Base-by-base conservation (phyloP, 2,329 filamentous ascomycete genomes). In the Stagonosporopsis cucurbitacearum region DNA sequence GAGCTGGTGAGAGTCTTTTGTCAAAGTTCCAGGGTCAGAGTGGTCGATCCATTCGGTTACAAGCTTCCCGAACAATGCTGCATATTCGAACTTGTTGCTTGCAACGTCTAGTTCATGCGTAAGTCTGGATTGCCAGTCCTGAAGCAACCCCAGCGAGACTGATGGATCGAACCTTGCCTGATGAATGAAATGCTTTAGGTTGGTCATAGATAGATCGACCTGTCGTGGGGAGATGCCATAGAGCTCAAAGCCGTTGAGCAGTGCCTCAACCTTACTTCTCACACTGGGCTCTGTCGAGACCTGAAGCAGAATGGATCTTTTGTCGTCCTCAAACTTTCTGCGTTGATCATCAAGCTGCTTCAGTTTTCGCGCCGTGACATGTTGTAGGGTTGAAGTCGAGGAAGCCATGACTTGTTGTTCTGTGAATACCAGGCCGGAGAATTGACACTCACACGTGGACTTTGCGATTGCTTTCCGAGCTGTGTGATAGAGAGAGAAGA, bases 1-100 rank as follows among this genome's bases (percentile, higher is more conserved):
- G 2, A 26, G 3, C 12, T 11, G 17, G 39, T 2, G 3, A 20
- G 28, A 32, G 28, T 8, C 26, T 44, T 33, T 44, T 12, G 39
- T 26, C 5, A 53, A 44, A 11, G 42, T 25, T 9, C 37, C 51
- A 5, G 60, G 53, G 28, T 63, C 62, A 11, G 63, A 59, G 65
- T 74, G 73, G 6, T 72, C 64, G 30, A 68, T 60, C 67, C 68
- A 72, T 59, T 72, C 69, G 2, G 54, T 68, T 23, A 70, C 59
- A 19, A 72, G 60, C 19, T 64, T 58, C 17, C 67, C 67, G 47
- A 68, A 72, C 42, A 71, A 50, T 7, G 57, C 58, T 12, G 69
- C 66, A 47, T 70, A 72, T n/a, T 66, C 59, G 48, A 66, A 70
- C 41, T 67, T 69, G 55, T 59, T 59, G 25, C 72, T 74, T 28